Evolutionary conservation across 2,329 filamentous ascomycete genomes (phyloP), one percentile per base, ranked within the genome.

Genomic region (Exophiala spinifera): DNA sequence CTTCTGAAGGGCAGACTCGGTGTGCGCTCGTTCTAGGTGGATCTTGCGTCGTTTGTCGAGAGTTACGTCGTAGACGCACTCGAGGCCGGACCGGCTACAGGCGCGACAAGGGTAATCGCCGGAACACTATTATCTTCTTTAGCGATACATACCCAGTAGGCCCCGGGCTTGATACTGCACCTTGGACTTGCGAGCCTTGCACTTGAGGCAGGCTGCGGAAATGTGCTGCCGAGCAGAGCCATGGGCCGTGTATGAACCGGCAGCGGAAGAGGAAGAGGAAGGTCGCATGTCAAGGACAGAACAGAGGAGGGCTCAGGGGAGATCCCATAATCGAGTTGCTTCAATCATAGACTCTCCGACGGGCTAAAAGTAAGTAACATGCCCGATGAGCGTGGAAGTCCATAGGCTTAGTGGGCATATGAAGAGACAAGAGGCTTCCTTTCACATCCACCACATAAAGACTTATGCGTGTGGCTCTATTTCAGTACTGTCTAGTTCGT

Each of bases 181-280:
- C 46, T 54, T 54, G 10, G 46, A 50, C 20, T 44, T 54, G n/a
- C 52, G 46, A 15, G 28, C 42, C 33, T 54, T 54, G 33, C 52
- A 54, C 25, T 43, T 46, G 15, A 54, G 42, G 45, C 52, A 54
- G 14, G 52, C 52, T 81, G 15, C 81, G 13, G 80, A 34, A 84
- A 44, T 44, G 42, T 44, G 42, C 42, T 44, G 42, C 28, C 42
- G 42, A 23, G 42, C 14, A 10, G 23, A 44, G 36, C 20, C 20
- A 7, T 25, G 42, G 10, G n/a, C 11, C 7, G 42, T 14, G 20
- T 8, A 23, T 8, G 20, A 14, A 21, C 10, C 8, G 11, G n/a
- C 28, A 21, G 8, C 20, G 5, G 40, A 23, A 28, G 23, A n/a
- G 20, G 19, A n/a, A 44, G 20, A 14, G 19, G 15, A 14, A 44